Percentiles rank a stretch among this genome's conserved stretches.
Evolutionary conservation across 208 protist genomes (phyloP).

Genomic region (Herpetomonas tarakana): DNA sequence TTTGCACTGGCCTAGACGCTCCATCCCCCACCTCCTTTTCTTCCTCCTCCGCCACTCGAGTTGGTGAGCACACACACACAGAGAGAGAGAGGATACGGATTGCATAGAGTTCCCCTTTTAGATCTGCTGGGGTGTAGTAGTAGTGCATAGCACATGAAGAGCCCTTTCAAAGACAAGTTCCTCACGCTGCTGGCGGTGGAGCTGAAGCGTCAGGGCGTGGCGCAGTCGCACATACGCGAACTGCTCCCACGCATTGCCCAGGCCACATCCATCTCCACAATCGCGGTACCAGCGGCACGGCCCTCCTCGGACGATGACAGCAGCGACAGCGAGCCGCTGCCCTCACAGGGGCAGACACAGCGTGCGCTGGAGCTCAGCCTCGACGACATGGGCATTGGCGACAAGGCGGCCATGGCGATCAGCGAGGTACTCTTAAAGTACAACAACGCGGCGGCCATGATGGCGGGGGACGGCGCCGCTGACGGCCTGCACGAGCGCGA

Average conservation of each 20-base stretch:
- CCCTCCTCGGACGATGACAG: slow-evolving; percentile 1
- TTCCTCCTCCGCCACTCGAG: too few species aligned
- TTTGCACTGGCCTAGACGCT: too few species aligned
- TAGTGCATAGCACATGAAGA: too few species aligned
- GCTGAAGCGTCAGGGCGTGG: slow-evolving; percentile 53
- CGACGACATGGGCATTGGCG: slow-evolving; percentile 24
- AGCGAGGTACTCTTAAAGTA: slow-evolving; percentile 61
- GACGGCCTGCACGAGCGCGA: slow-evolving; percentile 8
- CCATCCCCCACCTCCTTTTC: too few species aligned
- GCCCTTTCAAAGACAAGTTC: slow-evolving; percentile 28
- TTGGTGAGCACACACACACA: too few species aligned
- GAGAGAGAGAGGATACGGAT: too few species aligned
- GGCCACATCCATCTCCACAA: neutral
- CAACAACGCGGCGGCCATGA: slow-evolving; percentile 6
- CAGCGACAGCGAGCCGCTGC: slow-evolving; percentile 5
- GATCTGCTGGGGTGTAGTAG: too few species aligned
- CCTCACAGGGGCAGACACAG: slow-evolving; percentile 2
- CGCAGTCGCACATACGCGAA: slow-evolving; percentile 19
- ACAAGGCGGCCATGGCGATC: slow-evolving; percentile 53
- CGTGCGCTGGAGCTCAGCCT: slow-evolving; percentile 25
- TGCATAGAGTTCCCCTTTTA: too few species aligned
- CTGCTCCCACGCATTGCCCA: neutral
- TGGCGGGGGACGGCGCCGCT: slow-evolving; percentile 1
- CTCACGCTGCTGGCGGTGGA: slow-evolving; percentile 30
- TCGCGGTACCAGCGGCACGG: neutral